Evolutionary conservation across 2,329 filamentous ascomycete genomes (phyloP), one percentile per base, ranked within the genome.

Genomic region (Neofusicoccum kwambonambiense): DNA sequence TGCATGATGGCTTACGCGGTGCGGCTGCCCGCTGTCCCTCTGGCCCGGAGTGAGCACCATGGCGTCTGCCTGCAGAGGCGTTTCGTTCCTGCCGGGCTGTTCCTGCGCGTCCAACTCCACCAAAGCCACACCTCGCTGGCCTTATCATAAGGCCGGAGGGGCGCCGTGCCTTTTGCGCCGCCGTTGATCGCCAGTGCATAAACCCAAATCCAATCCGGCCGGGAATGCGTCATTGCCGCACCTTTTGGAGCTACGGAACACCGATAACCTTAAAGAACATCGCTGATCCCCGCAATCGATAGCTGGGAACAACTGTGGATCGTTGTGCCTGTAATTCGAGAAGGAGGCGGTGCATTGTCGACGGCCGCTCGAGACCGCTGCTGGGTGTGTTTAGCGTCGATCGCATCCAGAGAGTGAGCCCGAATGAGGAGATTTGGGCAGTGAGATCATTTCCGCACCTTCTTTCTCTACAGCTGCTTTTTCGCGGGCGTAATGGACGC

Each of bases 231-330:
- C 56, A 45, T 60, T 47, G 56, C 56, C 56, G 56, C 41, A 19
- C 31, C 42, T 60, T 60, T 34, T 35, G 27, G 56, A 47, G n/a
- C 42, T 42, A 39, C 47, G 27, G 15, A 7, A 47, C 31, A 35
- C 22, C n/a, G 42, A 60, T 60, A 60, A 60, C 56, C 56, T 60
- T 60, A 60, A 47, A 37, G 13, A 50, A 22, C 58, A 44, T 17
- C 27, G 45, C 34, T 44, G 58, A 35, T 51, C 58, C 57, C 35
- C 35, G 58, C 58, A 50, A 50, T 51, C 45, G 35, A 15, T 31
- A 47, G 12, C 42, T 42, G 47, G 9, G 31, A 11, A 15, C 11
- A 47, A 45, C 19, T 58, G 54, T 58, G 54, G 54, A 45, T 45
- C 54, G 34, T 35, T 17, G 22, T 35, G 22, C 57, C 57, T 57